phyloP scores from a whole-genome alignment of 1,139 yeast species.

The Candida freyschussii region DNA sequence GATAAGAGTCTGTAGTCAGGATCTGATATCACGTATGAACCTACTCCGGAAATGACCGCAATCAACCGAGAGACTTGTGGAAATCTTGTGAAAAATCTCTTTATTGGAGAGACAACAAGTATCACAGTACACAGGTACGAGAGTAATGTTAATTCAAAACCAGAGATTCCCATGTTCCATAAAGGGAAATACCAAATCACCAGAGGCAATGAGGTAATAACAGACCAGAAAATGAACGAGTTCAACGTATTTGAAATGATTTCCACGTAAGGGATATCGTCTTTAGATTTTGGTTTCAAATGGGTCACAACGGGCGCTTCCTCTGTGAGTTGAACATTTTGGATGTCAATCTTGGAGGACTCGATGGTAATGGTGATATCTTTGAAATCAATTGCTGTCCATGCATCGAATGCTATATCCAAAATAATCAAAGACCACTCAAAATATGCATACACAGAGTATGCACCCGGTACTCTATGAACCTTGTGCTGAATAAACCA shows the following conservation, averaged over 20 bases:
- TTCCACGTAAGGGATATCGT: conserved; percentile 33
- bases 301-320: conserved; percentile 1
- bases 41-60: conserved; percentile 66
- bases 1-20: conserved; percentile 68
- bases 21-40: conserved; percentile 59
- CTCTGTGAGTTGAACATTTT: conserved; percentile 21
- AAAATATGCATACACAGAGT: conserved; percentile 87
- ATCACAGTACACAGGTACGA: conserved; percentile 56
- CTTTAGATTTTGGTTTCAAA: conserved; percentile 21
- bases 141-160: conserved; percentile 74
- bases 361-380: conserved; percentile 41
- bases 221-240: conserved; percentile 80
- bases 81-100: conserved; percentile 33
- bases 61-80: conserved; percentile 54
- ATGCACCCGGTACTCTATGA: conserved; percentile 85
- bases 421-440: conserved; percentile 87
- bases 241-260: conserved; percentile 47
- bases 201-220: conserved; percentile 71
- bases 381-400: conserved; percentile 66
- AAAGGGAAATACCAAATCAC: conserved; percentile 96
- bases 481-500: conserved; percentile 93
- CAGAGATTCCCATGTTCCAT: conserved; percentile 97
- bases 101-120: conserved; percentile 49
- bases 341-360: conserved; percentile 19
- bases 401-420: conserved; percentile 81